A percentile compares a stretch with the other conserved stretches of the same genome.
Conservation (phyloP, 352 stramenopile genomes). For the Thraustochytrium striatum region DNA sequence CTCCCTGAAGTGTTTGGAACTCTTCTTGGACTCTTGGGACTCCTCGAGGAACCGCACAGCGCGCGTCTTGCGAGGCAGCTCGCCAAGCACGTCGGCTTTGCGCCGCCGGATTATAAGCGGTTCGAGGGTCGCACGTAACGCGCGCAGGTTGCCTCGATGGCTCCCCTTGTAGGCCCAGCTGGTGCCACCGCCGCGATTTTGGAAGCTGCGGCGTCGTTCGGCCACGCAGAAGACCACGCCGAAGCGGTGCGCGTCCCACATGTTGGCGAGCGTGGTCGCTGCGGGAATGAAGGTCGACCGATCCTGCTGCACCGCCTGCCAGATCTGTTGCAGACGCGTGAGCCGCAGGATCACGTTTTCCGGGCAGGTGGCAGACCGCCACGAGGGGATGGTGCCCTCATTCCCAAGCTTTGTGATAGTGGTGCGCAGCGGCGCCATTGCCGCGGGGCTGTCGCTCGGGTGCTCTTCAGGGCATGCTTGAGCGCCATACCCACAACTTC, state of each 20-base stretch:
- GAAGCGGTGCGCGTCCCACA: slow-evolving; percentile 44
- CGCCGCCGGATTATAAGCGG: slow-evolving; percentile 92
- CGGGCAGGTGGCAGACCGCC: no score
- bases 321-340: not conserved
- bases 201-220: no score
- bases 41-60: no score
- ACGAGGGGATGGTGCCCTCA: not conserved
- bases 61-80: slow-evolving; percentile 95
- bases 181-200: not conserved
- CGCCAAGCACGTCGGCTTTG: slow-evolving; percentile 96
- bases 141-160: not conserved
- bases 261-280: not conserved
- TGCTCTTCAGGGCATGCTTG: no score
- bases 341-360: not conserved
- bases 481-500: no score
- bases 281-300: not conserved
- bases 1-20: no score
- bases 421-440: no score
- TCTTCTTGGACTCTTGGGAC: no score
- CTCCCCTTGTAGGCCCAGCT: not conserved
- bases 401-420: no score
- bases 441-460: no score
- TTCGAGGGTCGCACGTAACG: slow-evolving; percentile 92
- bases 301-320: not conserved
- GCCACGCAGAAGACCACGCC: slow-evolving; percentile 16